Evolutionary conservation across 345 rosid genomes (phyloP).

Genomic region (Lumnitzera racemosa): DNA sequence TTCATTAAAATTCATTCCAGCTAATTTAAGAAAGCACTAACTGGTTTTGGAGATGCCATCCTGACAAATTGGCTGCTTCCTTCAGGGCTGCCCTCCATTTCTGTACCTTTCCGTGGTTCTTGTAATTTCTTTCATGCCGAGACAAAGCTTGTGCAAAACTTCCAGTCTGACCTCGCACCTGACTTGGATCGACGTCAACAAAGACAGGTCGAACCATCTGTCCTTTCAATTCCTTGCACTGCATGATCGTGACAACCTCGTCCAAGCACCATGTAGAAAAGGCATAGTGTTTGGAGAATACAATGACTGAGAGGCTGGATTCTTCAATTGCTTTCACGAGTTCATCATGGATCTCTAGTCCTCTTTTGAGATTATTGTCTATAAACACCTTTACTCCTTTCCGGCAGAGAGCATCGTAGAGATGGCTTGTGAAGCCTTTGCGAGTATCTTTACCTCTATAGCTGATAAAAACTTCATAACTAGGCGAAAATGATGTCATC

Average conservation of each 20-base stretch:
- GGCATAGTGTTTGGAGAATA: constrained; percentile 3
- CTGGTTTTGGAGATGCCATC: neutral
- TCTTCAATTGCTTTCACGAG: neutral
- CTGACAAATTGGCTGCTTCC: constrained; percentile 4
- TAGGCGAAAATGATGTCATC: neutral
- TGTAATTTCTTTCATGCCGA: neutral
- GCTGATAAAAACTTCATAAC: constrained; percentile 6
- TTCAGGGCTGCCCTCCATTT: constrained; percentile 7
- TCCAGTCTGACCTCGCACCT: neutral
- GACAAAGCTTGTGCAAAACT: neutral
- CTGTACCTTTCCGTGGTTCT: neutral
- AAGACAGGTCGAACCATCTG: constrained; percentile 7
- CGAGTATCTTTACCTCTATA: constrained; percentile 9
- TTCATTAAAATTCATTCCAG: neutral
- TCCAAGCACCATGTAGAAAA: constrained; percentile 10
- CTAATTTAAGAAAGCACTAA: neutral
- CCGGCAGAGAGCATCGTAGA: neutral
- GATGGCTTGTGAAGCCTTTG: constrained; percentile 4
- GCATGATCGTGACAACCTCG: constrained; percentile 4
- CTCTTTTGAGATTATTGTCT: constrained; percentile 3
- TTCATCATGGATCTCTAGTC: neutral
- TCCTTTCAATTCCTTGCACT: constrained; percentile 3
- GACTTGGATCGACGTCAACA: constrained; percentile 2
- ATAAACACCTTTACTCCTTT: constrained; percentile 6
- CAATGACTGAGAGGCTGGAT: neutral